phyloP scores from a whole-genome alignment of 225 moss, liverwort and hornwort genomes.

The Antitrichia curtipendula region DNA sequence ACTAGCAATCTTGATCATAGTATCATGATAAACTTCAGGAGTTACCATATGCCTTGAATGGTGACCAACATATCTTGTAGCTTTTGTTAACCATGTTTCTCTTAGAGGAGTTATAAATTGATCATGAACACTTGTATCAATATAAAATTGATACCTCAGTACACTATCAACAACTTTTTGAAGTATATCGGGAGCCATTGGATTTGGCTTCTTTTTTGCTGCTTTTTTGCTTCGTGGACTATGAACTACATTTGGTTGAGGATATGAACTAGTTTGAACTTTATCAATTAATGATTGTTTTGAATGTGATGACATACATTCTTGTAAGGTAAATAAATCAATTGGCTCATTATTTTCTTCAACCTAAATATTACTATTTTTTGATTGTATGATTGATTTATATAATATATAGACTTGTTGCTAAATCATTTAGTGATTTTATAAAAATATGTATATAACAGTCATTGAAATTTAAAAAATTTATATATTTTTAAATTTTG shows the following conservation, averaged over 20 bases:
- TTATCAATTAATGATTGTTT: not conserved
- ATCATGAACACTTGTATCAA: constrained; percentile 47
- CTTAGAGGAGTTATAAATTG: constrained; percentile 41
- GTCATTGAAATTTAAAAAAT: not conserved
- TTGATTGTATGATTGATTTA: not conserved
- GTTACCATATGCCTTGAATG: constrained; percentile 35
- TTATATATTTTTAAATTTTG: not conserved
- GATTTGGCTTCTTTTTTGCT: constrained; percentile 20
- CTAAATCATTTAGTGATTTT: not conserved
- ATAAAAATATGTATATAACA: not conserved
- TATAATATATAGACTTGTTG: not conserved
- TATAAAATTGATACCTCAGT: constrained; percentile 50
- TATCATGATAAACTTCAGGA: constrained; percentile 31
- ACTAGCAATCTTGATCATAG: constrained; percentile 27
- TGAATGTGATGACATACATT: not conserved
- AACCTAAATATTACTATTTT: not conserved
- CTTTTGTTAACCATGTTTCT: constrained; percentile 45
- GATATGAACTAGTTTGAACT: not conserved
- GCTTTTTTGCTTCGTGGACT: constrained; percentile 47
- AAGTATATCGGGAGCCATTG: constrained; percentile 1
- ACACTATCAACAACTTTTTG: constrained; percentile 35
- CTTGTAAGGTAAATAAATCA: not conserved
- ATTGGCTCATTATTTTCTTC: not conserved
- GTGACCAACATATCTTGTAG: constrained; percentile 37
- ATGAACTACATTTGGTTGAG: constrained; percentile 32